Conservation (phyloP, 1,139 yeast genomes). For the Pichia sp. region DNA sequence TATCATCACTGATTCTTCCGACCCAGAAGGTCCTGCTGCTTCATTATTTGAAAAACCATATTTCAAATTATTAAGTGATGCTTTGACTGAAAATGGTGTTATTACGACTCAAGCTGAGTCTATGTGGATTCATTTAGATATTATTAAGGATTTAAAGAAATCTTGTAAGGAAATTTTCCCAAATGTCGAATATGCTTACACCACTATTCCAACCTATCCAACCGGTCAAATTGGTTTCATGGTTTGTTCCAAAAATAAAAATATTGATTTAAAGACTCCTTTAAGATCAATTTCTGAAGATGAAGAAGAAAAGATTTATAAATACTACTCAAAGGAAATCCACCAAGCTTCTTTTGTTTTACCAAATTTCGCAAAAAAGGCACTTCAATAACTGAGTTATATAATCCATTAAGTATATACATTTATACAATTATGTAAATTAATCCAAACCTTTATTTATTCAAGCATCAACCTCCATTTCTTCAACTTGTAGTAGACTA, state of each 20-base stretch:
- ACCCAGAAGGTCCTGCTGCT: conserved; percentile 96
- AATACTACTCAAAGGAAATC: conserved; percentile 71
- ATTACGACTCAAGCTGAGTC: conserved; percentile 83
- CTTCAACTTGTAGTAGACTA: conserved; percentile 65
- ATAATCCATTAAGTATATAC: background rate
- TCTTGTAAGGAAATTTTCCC: conserved; percentile 81
- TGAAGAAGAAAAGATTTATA: conserved; percentile 58
- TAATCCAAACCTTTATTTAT: background rate
- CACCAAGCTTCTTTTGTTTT: conserved; percentile 83
- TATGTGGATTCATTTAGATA: conserved; percentile 80
- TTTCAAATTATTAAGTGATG: conserved; percentile 70
- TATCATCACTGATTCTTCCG: conserved; percentile 89
- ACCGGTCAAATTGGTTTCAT: conserved; percentile 92
- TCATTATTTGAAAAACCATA: conserved; percentile 80
- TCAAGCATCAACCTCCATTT: conserved; percentile 26
- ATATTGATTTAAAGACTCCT: conserved; percentile 60
- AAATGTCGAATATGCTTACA: conserved; percentile 77
- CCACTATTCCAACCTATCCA: conserved; percentile 89
- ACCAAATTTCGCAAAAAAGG: conserved; percentile 73
- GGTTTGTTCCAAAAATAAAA: conserved; percentile 76
- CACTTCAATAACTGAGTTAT: conserved; percentile 10
- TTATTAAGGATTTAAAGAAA: conserved; percentile 66
- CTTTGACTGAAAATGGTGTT: conserved; percentile 80
- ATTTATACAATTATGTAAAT: background rate
- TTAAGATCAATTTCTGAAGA: conserved; percentile 57